Evolutionary conservation across 2,329 filamentous ascomycete genomes (phyloP).

Genomic region (Aspergillus sp.): DNA sequence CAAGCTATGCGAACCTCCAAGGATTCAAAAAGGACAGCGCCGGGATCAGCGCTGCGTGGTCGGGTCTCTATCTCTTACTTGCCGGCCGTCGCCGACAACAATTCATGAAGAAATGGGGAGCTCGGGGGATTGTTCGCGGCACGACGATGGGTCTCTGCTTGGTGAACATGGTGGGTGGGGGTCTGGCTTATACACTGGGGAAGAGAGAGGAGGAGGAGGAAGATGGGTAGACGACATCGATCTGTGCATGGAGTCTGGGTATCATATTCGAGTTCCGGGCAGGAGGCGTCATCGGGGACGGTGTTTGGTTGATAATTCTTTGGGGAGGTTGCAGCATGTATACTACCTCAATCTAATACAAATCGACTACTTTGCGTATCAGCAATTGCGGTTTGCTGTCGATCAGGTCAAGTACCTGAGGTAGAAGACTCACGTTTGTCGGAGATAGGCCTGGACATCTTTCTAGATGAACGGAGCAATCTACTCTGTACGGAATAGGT

Average conservation of each 20-base stretch:
- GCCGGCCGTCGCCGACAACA: conserved; percentile 56
- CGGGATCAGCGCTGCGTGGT: conserved; percentile 64
- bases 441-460: too few species aligned
- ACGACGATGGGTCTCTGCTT: conserved; percentile 47
- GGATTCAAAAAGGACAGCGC: conserved; percentile 63
- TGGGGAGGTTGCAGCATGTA: too few species aligned
- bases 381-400: too few species aligned
- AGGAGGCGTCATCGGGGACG: too few species aligned
- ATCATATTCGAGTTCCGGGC: not conserved
- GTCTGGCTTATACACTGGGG: conserved; percentile 46
- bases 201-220: conserved; percentile 41
- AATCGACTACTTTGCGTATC: too few species aligned
- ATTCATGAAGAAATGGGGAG: conserved; percentile 46
- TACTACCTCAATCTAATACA: too few species aligned
- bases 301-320: too few species aligned
- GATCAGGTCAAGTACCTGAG: too few species aligned
- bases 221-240: not conserved
- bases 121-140: conserved; percentile 45
- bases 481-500: too few species aligned
- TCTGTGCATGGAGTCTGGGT: not conserved
- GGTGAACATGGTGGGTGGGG: conserved; percentile 47
- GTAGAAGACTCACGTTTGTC: too few species aligned
- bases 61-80: conserved; percentile 63
- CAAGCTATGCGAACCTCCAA: conserved; percentile 64
- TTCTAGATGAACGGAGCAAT: too few species aligned